Evolutionary conservation across 352 stramenopile species (phyloP).

Genomic region (Lagenidium sp.): DNA sequence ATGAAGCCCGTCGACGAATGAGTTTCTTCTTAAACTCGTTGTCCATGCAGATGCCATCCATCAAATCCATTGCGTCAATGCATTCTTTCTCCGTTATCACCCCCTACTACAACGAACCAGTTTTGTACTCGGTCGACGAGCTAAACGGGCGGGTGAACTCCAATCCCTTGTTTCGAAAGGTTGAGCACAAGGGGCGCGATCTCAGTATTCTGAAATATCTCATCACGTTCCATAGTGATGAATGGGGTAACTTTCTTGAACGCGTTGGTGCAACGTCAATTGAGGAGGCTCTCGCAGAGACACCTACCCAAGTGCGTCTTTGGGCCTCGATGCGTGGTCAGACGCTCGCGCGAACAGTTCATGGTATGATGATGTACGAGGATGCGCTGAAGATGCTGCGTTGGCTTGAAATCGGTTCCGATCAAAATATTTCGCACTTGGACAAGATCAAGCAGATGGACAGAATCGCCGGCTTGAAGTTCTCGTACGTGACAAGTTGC

Average conservation of each 20-base stretch:
- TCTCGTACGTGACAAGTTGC: slow-evolving; percentile 86
- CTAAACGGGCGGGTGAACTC: slow-evolving; percentile 73
- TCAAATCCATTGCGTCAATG: slow-evolving; percentile 80
- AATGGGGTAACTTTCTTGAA: slow-evolving; percentile 86
- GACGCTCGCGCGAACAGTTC: slow-evolving; percentile 78
- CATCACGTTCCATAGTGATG: slow-evolving; percentile 81
- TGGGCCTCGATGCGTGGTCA: slow-evolving; percentile 85
- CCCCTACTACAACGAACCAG: slow-evolving; percentile 86
- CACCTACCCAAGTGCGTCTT: slow-evolving; percentile 72
- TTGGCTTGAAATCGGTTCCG: slow-evolving; percentile 83
- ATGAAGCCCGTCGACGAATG: slow-evolving; percentile 83
- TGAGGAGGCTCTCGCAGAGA: slow-evolving; percentile 72
- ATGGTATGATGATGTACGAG: slow-evolving; percentile 89
- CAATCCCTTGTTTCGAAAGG: slow-evolving; percentile 80
- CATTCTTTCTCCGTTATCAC: slow-evolving; percentile 85
- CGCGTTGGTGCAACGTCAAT: slow-evolving; percentile 66
- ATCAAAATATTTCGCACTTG: slow-evolving; percentile 75
- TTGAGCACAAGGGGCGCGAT: slow-evolving; percentile 76
- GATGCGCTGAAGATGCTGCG: slow-evolving; percentile 84
- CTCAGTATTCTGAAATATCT: slow-evolving; percentile 87
- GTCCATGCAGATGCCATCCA: slow-evolving; percentile 82
- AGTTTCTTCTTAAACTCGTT: slow-evolving; percentile 87
- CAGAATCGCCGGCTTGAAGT: slow-evolving; percentile 79
- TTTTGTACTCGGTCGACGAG: slow-evolving; percentile 80
- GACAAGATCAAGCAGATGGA: slow-evolving; percentile 89